Base-by-base conservation (phyloP, 2,329 filamentous ascomycete species). In the Plectosphaerella sp. region DNA sequence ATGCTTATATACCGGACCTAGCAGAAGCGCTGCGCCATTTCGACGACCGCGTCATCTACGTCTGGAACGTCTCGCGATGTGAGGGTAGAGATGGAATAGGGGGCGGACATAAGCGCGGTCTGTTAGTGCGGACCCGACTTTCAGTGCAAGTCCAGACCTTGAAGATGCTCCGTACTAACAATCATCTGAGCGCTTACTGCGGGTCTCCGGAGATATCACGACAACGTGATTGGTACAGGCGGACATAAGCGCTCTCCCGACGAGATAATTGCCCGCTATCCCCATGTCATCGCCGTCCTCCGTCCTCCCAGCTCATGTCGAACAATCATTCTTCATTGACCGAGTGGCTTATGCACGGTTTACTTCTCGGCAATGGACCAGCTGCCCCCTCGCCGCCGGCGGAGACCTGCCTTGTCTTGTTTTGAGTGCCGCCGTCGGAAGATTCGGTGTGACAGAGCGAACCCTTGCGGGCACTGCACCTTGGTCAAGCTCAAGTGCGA, bases 391-490 rank as follows among this genome's bases (percentile, higher is more conserved):
- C 64, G 59, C 16, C 64, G 63, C 15, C 67, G 67, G 7, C 59
- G 67, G 39, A 58, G 67, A 37, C 64, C 66, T 8, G 70, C 71
- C 4, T 55, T 73, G 24, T 74, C 73, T 1, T 76, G 73, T 53
- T 55, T 71, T 15, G 65, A 71, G 54, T 77, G 74, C 58, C 65
- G 73, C 16, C 67, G 69, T 16, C 67, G 72, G 37, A 76, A 76
- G 58, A 67, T 76, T 60, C 74, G 72, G 49, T 76, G 73, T 53
- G 70, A 76, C 53, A 62, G 72, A 1, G 66, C 62, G n/a, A 59
- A 66, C 16, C 73, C 73, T 4, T 76, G 72, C 54, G 52, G 57
- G 14, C 68, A 67, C 54, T 75, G 71, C 56, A 59, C 63, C 15
- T 59, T 62, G 1, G 61, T 62, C 16, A 64, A 62, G 43, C 57